Conservation (phyloP, 345 rosid species). For the Dovyalis caffra region DNA sequence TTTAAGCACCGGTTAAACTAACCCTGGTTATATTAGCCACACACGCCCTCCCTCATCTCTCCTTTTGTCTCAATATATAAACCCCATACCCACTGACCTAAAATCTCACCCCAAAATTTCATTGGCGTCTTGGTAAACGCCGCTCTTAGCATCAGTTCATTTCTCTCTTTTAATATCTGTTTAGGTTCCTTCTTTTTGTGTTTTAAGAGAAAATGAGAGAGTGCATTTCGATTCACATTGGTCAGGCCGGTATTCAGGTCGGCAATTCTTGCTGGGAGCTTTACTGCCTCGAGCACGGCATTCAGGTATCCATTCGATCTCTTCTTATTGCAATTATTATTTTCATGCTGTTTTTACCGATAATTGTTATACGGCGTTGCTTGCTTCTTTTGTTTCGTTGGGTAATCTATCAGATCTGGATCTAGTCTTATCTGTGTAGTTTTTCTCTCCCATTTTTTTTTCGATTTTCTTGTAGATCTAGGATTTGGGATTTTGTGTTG, state of each 20-base stretch:
- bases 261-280: too few relatives aligned
- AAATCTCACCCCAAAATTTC: neutral
- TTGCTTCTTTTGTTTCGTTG: neutral
- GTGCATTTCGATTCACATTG: constrained; percentile 29
- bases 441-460: too few relatives aligned
- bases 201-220: constrained; percentile 13
- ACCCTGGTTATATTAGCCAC: constrained; percentile 16
- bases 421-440: neutral
- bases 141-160: neutral
- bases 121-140: constrained; percentile 63
- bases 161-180: neutral
- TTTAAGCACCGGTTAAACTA: constrained; percentile 11
- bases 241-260: too few relatives aligned
- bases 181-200: too few relatives aligned
- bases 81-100: neutral
- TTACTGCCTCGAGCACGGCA: too few relatives aligned
- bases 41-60: neutral
- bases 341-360: too few relatives aligned
- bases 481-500: too few relatives aligned
- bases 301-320: too few relatives aligned
- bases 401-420: neutral
- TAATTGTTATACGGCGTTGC: too few relatives aligned
- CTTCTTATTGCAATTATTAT: too few relatives aligned
- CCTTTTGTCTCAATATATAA: neutral
- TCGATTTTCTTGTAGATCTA: too few relatives aligned